Evolutionary conservation across 352 stramenopile genomes (phyloP).

Genomic region (Nothophytophthora sp.): DNA sequence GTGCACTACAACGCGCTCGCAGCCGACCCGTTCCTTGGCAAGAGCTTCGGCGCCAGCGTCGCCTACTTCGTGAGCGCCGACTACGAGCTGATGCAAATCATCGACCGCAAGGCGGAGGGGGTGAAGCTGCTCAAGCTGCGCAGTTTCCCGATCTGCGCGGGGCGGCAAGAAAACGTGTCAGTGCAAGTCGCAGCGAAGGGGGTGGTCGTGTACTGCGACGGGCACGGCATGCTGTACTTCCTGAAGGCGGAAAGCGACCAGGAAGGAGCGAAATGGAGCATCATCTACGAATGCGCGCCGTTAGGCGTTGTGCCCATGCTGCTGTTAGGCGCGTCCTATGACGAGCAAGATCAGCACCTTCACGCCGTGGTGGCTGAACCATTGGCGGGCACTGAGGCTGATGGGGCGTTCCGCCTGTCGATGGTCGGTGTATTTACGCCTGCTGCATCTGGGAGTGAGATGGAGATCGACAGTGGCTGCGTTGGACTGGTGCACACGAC

Average conservation of each 20-base stretch:
- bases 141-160: slow-evolving; percentile 34
- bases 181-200: slow-evolving; percentile 59
- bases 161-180: slow-evolving; percentile 60
- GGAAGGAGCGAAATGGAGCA: slow-evolving; percentile 33
- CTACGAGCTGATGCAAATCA: slow-evolving; percentile 68
- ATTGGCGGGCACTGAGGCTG: slow-evolving; percentile 40
- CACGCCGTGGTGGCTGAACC: slow-evolving; percentile 49
- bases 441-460: slow-evolving; percentile 13
- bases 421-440: slow-evolving; percentile 34
- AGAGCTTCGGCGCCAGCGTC: slow-evolving; percentile 32
- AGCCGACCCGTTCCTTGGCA: slow-evolving; percentile 55
- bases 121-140: slow-evolving; percentile 35
- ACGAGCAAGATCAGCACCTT: slow-evolving; percentile 40
- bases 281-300: slow-evolving; percentile 56
- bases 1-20: slow-evolving; percentile 67
- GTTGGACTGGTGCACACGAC: slow-evolving; percentile 42
- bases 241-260: slow-evolving; percentile 36
- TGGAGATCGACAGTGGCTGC: slow-evolving; percentile 34
- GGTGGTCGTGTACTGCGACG: slow-evolving; percentile 70
- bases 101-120: slow-evolving; percentile 17
- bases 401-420: slow-evolving; percentile 57
- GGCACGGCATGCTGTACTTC: slow-evolving; percentile 54
- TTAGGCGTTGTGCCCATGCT: slow-evolving; percentile 36
- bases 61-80: slow-evolving; percentile 70
- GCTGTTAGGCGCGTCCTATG: slow-evolving; percentile 49